Evolutionary conservation across 805 yeast genomes (phyloP).

Genomic region (Lipomyces lipofer): DNA sequence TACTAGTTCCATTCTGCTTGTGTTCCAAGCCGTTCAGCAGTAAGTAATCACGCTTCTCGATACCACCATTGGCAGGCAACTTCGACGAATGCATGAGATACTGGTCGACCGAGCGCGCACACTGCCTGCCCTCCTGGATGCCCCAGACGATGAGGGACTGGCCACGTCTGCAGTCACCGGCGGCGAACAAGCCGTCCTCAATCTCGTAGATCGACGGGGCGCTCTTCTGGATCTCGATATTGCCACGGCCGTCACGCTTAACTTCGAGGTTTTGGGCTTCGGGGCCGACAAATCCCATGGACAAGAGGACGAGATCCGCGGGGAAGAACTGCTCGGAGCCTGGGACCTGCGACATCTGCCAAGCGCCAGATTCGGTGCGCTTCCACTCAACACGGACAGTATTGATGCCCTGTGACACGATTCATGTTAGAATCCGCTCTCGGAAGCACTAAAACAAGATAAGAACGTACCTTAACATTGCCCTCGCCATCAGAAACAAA

Average conservation of each 20-base stretch:
- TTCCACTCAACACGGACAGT: conserved; percentile 99
- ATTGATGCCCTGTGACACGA: conserved; percentile 64
- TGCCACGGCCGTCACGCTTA: conserved; percentile 79
- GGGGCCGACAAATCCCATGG: conserved; percentile 98
- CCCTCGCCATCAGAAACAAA: conserved; percentile 94
- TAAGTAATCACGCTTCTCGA: conserved; percentile 78
- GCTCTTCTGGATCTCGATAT: conserved; percentile 55
- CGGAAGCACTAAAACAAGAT: neutral
- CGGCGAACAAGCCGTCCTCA: conserved; percentile 77
- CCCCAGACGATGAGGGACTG: conserved; percentile 99
- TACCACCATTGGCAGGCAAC: conserved; percentile 92
- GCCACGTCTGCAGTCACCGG: conserved; percentile 99
- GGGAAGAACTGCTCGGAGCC: conserved; percentile 92
- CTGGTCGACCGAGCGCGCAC: conserved; percentile 90
- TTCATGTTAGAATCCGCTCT: neutral
- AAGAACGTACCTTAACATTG: conserved; percentile 58
- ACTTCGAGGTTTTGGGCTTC: conserved; percentile 72
- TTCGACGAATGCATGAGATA: conserved; percentile 74
- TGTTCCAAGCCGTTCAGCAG: conserved; percentile 15
- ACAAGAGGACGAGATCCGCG: conserved; percentile 88
- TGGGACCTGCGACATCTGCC: conserved; percentile 99
- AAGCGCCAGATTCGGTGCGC: conserved; percentile 89
- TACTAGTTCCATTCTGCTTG: conserved; percentile 9
- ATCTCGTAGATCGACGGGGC: conserved; percentile 71
- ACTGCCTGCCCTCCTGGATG: conserved; percentile 98